These are phyloP conservation scores for Penicillium ochrochloron DNA, from an alignment of 495 filamentous ascomycete species.

Conservation along the genomic window DNA sequence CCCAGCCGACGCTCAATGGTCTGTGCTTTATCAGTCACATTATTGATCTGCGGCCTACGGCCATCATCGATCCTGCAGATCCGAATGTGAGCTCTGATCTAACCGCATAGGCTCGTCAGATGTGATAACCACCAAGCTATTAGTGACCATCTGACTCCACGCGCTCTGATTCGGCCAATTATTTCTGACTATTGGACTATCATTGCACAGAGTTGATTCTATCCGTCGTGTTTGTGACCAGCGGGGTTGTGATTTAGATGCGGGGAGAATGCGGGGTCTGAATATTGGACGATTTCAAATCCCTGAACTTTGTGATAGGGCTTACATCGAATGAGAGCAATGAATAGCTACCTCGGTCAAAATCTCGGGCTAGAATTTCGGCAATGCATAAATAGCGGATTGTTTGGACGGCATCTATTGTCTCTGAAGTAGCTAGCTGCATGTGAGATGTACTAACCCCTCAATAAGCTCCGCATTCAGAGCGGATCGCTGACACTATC, in stretches of 20 bases:
- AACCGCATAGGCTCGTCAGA: not conserved
- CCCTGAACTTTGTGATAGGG: not conserved
- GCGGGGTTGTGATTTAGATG: not conserved
- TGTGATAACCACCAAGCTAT: not conserved
- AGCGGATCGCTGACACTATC: too few relatives aligned
- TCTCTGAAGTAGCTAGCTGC: not conserved
- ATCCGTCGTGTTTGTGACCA: not conserved
- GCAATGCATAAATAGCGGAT: not conserved
- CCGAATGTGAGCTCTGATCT: not conserved
- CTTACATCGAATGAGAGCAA: not conserved
- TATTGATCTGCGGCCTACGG: not conserved
- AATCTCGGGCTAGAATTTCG: not conserved
- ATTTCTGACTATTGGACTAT: not conserved
- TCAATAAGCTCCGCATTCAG: not conserved
- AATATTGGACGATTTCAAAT: not conserved
- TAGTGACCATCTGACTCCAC: not conserved
- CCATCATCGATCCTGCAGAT: not conserved
- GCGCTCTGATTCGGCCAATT: not conserved
- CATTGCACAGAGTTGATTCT: not conserved
- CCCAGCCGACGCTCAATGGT: not conserved
- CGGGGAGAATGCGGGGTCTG: slow-evolving; percentile 2
- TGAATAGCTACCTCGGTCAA: not conserved
- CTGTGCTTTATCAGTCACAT: not conserved
- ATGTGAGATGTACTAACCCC: not conserved
- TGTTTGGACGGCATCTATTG: not conserved